Conservation (phyloP, 768 basidiomycete species). For the Trametes sanguinea region DNA sequence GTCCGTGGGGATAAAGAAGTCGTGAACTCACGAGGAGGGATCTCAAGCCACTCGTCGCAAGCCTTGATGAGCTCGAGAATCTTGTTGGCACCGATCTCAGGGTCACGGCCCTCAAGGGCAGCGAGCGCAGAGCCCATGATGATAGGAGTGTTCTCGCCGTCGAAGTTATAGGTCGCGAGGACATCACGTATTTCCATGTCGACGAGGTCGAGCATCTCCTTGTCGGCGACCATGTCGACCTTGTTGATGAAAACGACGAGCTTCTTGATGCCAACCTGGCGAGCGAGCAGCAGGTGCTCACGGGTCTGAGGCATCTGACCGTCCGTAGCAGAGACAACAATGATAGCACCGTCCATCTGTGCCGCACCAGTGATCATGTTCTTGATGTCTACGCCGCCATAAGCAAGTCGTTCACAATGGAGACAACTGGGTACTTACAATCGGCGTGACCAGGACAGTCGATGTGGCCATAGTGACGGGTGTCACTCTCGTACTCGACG, state of each 20-base stretch:
- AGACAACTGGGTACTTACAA: constrained; percentile 53
- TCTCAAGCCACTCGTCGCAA: constrained; percentile 93
- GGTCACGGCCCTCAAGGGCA: constrained; percentile 85
- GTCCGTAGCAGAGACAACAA: constrained; percentile 97
- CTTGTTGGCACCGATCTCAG: constrained; percentile 77
- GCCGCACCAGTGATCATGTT: constrained; percentile 99
- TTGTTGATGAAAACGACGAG: constrained; percentile 99
- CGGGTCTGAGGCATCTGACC: constrained; percentile 99
- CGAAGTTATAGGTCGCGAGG: constrained; percentile 87
- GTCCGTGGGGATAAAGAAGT: not conserved
- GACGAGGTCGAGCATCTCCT: constrained; percentile 98
- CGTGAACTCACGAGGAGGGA: constrained; percentile 74
- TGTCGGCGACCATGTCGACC: constrained; percentile 93
- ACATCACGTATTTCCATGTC: constrained; percentile 99
- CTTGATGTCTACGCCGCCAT: constrained; percentile 68
- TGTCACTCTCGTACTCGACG: constrained; percentile 94
- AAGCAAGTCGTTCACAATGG: constrained; percentile 20
- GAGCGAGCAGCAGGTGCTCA: constrained; percentile 95
- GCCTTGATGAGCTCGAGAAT: constrained; percentile 80
- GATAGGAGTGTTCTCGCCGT: constrained; percentile 98
- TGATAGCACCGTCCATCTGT: constrained; percentile 95
- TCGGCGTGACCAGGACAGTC: constrained; percentile 97
- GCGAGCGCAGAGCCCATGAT: constrained; percentile 96
- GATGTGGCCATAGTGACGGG: constrained; percentile 95
- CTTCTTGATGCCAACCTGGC: constrained; percentile 96